Conservation (phyloP, 2,329 filamentous ascomycete species). For the Fusarium concolor region DNA sequence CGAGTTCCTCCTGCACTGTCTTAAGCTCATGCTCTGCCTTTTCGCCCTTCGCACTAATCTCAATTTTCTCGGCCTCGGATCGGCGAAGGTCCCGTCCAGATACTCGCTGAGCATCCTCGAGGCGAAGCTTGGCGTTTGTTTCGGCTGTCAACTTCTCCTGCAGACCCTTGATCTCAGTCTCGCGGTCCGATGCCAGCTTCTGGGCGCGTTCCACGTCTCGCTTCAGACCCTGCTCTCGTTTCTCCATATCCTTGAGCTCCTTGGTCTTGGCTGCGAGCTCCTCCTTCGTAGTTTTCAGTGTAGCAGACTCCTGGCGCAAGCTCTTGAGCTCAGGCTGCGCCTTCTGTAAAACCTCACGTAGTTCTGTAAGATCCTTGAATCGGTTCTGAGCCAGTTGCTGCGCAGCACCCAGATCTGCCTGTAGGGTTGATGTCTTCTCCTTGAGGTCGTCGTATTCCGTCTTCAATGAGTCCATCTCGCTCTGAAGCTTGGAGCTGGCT, state of each 20-base stretch:
- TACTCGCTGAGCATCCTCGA: constrained; percentile 82
- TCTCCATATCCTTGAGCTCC: constrained; percentile 81
- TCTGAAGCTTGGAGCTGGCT: constrained; percentile 66
- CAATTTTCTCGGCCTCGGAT: constrained; percentile 81
- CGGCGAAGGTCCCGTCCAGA: constrained; percentile 82
- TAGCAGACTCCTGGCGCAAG: constrained; percentile 79
- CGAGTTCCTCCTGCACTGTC: constrained; percentile 77
- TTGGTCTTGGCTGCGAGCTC: constrained; percentile 70
- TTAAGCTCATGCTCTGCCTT: constrained; percentile 77
- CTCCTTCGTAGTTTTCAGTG: constrained; percentile 79
- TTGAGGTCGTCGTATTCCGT: constrained; percentile 75
- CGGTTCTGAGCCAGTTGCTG: constrained; percentile 87
- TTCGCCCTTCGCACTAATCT: constrained; percentile 79
- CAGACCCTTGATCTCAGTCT: constrained; percentile 79
- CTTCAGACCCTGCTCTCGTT: constrained; percentile 83
- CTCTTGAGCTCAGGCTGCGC: constrained; percentile 86
- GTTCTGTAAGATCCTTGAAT: constrained; percentile 87
- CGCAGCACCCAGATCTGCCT: constrained; percentile 86
- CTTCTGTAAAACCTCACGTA: constrained; percentile 84
- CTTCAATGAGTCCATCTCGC: constrained; percentile 68
- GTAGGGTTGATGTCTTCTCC: constrained; percentile 73
- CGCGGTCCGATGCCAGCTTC: constrained; percentile 77
- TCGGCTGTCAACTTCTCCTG: constrained; percentile 84
- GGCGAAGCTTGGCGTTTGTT: constrained; percentile 74
- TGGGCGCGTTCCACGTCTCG: constrained; percentile 78